phyloP scores from a whole-genome alignment of 257 asterid genomes.

The Primulina tabacum region DNA sequence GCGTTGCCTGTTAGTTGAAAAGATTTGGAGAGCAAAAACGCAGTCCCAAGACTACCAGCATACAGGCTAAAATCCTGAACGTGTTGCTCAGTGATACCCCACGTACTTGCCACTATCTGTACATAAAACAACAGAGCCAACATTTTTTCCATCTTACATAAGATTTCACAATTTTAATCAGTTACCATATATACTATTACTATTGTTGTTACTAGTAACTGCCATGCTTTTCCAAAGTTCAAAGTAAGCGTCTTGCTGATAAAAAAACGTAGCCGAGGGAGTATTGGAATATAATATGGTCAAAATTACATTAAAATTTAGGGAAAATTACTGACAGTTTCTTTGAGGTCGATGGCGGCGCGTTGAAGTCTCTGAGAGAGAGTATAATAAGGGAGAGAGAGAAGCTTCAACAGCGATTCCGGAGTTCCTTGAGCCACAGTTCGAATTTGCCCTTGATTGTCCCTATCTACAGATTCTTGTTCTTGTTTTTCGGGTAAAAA shows the following conservation, averaged over 20 bases:
- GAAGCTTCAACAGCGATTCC: constrained; percentile 55
- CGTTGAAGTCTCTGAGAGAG: constrained; percentile 45
- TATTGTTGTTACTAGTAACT: background rate
- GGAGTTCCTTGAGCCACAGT: constrained; percentile 40
- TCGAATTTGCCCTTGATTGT: background rate
- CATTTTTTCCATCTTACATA: background rate
- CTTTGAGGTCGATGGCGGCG: constrained; percentile 62
- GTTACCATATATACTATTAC: background rate
- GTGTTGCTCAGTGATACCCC: constrained; percentile 50
- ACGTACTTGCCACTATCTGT: constrained; percentile 55
- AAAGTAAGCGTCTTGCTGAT: no score
- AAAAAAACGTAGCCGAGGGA: no score
- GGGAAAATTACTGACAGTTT: constrained; percentile 34
- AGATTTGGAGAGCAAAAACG: constrained; percentile 57
- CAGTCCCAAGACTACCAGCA: constrained; percentile 64
- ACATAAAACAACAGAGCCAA: constrained; percentile 10
- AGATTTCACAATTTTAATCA: background rate
- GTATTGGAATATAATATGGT: background rate
- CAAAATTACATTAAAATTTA: background rate
- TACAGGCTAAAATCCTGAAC: constrained; percentile 54
- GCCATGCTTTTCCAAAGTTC: no score
- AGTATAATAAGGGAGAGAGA: constrained; percentile 40
- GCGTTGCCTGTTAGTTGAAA: constrained; percentile 51
- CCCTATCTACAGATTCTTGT: constrained; percentile 19
- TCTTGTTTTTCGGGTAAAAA: constrained; percentile 48